Conservation (phyloP, 2,329 filamentous ascomycete genomes). For the Ceratocystis albifundus region DNA sequence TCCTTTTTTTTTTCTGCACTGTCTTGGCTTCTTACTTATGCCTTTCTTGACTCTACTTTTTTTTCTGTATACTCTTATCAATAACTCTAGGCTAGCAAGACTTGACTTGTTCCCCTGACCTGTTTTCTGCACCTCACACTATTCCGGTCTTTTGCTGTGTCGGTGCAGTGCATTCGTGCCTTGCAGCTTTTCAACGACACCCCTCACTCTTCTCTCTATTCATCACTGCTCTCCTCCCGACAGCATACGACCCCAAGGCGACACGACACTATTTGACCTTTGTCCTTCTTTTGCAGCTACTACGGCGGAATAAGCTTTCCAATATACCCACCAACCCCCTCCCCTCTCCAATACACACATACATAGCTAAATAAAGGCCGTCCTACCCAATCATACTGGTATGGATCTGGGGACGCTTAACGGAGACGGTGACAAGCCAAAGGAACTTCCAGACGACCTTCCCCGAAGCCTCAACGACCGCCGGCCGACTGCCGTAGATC, state of each 20-base stretch:
- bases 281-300: not conserved
- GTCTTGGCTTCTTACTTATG: not conserved
- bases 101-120: conserved; percentile 1
- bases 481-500: conserved; percentile 50
- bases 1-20: not conserved
- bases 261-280: not conserved
- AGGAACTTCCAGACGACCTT: conserved; percentile 64
- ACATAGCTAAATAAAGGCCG: conserved; percentile 25
- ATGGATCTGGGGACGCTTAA: conserved; percentile 49
- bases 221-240: not conserved
- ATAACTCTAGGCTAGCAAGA: not conserved
- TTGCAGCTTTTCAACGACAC: conserved; percentile 2
- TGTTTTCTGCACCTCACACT: not conserved
- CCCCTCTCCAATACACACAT: conserved; percentile 28
- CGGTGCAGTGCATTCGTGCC: not conserved
- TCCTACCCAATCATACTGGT: conserved; percentile 29
- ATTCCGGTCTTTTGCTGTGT: not conserved
- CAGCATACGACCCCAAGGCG: not conserved
- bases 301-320: not conserved
- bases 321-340: not conserved
- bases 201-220: not conserved
- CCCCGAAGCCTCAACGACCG: conserved; percentile 88
- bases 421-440: conserved; percentile 36
- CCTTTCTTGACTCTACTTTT: not conserved
- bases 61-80: conserved; percentile 8